Conservation (phyloP, 2,329 filamentous ascomycete species). For the Colletotrichum viniferum region DNA sequence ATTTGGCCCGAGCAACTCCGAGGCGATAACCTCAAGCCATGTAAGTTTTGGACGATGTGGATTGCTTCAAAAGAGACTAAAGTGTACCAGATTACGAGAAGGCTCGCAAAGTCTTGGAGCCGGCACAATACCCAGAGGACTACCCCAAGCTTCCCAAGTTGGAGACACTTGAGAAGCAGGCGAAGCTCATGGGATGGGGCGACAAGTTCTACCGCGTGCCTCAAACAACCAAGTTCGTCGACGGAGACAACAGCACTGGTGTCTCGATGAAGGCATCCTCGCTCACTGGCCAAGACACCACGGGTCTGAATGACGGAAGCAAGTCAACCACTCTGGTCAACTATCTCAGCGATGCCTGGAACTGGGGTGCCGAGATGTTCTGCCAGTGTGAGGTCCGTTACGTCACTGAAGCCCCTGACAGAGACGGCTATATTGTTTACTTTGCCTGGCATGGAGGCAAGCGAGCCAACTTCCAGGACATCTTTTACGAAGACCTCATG, state of each 20-base stretch:
- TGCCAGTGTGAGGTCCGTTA: constrained; percentile 71
- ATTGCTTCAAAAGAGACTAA: background rate
- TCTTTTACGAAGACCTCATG: constrained; percentile 64
- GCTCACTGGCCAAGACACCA: constrained; percentile 65
- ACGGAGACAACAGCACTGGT: constrained; percentile 65
- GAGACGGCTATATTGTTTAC: constrained; percentile 66
- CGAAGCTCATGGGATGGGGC: constrained; percentile 51
- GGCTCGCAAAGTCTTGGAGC: constrained; percentile 61
- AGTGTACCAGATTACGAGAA: constrained; percentile 56
- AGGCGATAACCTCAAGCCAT: constrained; percentile 47
- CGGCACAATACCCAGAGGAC: constrained; percentile 59
- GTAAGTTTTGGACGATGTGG: constrained; percentile 38
- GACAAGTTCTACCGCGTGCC: constrained; percentile 60
- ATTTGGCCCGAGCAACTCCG: constrained; percentile 65
- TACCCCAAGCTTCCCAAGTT: constrained; percentile 64
- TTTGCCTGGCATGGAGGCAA: constrained; percentile 68
- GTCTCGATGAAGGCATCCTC: constrained; percentile 66
- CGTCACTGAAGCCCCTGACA: constrained; percentile 53
- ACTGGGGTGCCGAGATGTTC: constrained; percentile 74
- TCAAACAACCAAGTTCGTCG: constrained; percentile 67
- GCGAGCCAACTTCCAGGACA: constrained; percentile 55
- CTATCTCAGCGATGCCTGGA: constrained; percentile 73
- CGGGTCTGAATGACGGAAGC: constrained; percentile 70
- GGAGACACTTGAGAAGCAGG: constrained; percentile 61
- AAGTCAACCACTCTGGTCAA: constrained; percentile 71